A percentile compares a stretch with the other conserved stretches of the same genome.
Conservation (phyloP, 495 filamentous ascomycete species). For the Oidiodendron maius region DNA sequence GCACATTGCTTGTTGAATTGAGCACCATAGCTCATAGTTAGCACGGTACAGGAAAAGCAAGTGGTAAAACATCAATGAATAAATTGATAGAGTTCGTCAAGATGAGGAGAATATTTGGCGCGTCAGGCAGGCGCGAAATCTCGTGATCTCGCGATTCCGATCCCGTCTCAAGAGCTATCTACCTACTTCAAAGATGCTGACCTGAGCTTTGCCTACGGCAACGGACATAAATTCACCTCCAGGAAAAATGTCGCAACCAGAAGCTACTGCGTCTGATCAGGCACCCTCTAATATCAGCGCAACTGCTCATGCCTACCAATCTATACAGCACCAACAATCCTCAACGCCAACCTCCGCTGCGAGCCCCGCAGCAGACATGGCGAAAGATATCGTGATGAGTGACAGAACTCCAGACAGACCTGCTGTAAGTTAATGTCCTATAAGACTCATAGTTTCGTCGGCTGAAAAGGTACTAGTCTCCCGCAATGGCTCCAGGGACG, state of each 20-base stretch:
- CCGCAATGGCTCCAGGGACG: conserved; percentile 7
- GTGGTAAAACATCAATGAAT: not conserved
- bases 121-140: conserved; percentile 4
- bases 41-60: not conserved
- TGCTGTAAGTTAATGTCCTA: conserved; percentile 12
- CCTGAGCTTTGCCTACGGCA: not conserved
- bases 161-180: not conserved
- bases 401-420: conserved; percentile 21
- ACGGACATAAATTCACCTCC: not conserved
- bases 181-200: not conserved
- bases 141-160: conserved; percentile 6
- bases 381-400: conserved; percentile 25
- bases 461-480: conserved; percentile 15
- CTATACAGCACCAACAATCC: conserved; percentile 11
- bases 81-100: too few species aligned
- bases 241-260: conserved; percentile 11
- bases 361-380: conserved; percentile 2
- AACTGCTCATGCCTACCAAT: conserved; percentile 13
- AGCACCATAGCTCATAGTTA: conserved; percentile 20
- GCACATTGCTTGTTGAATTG: conserved; percentile 3
- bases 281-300: conserved; percentile 4
- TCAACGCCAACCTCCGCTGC: conserved; percentile 1
- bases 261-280: conserved; percentile 5
- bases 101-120: not conserved
- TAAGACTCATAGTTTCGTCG: not conserved